Evolutionary conservation across 495 filamentous ascomycete genomes (phyloP), one percentile per base, ranked within the genome.

Genomic region (Niebla homalea): DNA sequence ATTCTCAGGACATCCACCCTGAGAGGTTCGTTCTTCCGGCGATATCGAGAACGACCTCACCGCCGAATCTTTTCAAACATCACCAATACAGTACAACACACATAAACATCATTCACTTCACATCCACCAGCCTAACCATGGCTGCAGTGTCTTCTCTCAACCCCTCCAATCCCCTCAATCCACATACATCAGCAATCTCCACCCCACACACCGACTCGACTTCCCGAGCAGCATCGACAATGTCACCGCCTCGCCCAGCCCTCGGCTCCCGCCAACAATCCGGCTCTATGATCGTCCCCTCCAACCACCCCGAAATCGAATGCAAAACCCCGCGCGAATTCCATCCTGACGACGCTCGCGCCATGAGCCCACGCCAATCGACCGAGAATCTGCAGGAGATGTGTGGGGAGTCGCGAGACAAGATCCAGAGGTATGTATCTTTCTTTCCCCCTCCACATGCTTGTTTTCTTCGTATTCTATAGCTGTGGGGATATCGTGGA

Each of bases 311-410:
- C 11, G 74, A 78, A 48, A 78, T 85, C 45, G 80, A 85, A 57
- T 72, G 82, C 10, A 64, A 81, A 52, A 75, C 78, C 40, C 72
- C 83, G 36, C 76, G 81, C 63, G 73, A 80, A 52, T 76, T 83
- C 52, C 87, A 86, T 18, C 84, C 84, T 2, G 82, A 88, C 63
- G 92, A 96, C 62, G 89, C 90, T 36, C 72, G 90, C 50, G 82
- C 87, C 38, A 98, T 98, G 92, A 94, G 88, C 64, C 92, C 92
- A 1, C 77, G 90, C 52, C 75, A 89, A 57, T 93, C 85, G 56
- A 93, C 80, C 51, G 87, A 87, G 44, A 90, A 98, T 57, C 70
- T 94, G 25, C 85, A 94, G 58, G 76, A 76, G 56, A 74, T 98
- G 69, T 81, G 87, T 46, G 79, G 84, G 60, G 85, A 89, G 57